Percentiles rank a stretch among this genome's conserved stretches.
phyloP scores from a whole-genome alignment of 2,329 filamentous ascomycete species.

The Fusarium praegraminearum region DNA sequence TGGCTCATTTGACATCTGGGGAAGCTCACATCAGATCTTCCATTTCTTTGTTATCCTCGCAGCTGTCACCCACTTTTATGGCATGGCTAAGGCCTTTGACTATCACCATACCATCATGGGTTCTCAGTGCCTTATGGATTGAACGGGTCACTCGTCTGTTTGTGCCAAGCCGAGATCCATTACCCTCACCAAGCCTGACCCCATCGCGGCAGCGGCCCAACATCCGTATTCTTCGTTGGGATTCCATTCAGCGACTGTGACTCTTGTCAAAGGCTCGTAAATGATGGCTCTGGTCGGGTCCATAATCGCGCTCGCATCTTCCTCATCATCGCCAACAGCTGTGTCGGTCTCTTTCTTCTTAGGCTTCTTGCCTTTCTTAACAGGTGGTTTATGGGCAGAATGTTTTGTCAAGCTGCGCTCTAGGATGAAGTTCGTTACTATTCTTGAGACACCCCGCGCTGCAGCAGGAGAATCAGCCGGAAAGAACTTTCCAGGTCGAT shows the following conservation, averaged over 20 bases:
- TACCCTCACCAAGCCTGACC: conserved; percentile 73
- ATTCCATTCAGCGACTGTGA: conserved; percentile 75
- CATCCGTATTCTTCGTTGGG: conserved; percentile 73
- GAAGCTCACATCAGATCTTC: conserved; percentile 96
- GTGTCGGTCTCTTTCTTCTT: conserved; percentile 54
- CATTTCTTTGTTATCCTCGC: conserved; percentile 89
- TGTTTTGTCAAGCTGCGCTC: conserved; percentile 63
- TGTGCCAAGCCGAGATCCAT: conserved; percentile 72
- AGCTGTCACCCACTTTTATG: conserved; percentile 82
- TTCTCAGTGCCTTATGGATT: conserved; percentile 58
- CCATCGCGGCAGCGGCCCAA: conserved; percentile 76
- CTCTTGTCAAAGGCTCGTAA: conserved; percentile 71
- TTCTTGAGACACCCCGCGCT: conserved; percentile 61
- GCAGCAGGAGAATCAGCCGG: conserved; percentile 46
- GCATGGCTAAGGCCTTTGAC: conserved; percentile 86
- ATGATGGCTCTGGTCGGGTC: conserved; percentile 62
- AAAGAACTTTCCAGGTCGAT: conserved; percentile 54
- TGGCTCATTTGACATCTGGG: conserved; percentile 88
- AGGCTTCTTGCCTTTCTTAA: conserved; percentile 53
- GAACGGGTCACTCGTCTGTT: conserved; percentile 30
- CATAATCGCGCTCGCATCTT: conserved; percentile 49
- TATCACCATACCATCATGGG: conserved; percentile 76
- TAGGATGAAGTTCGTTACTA: conserved; percentile 64
- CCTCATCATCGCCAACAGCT: conserved; percentile 51
- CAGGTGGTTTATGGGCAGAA: conserved; percentile 55